Evolutionary conservation across 176 grass and related monocot species (phyloP).

Genomic region (Zea mays): DNA sequence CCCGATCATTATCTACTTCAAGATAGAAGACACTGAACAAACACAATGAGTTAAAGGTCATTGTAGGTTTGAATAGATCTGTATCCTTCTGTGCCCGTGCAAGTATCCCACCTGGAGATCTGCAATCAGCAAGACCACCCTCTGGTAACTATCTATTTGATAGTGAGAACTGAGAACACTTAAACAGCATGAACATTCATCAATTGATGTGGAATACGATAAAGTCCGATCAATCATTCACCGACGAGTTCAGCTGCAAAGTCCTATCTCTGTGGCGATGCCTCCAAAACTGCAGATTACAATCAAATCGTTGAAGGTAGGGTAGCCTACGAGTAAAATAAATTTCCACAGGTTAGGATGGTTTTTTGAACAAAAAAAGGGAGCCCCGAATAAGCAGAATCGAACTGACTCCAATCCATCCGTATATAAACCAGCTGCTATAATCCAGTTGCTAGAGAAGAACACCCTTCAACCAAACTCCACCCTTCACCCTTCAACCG

Average conservation of each 20-base stretch:
- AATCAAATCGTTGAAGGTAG: background rate
- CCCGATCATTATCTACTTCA: background rate
- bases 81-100: background rate
- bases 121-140: background rate
- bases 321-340: background rate
- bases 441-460: too few species aligned
- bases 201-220: background rate
- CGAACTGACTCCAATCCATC: background rate
- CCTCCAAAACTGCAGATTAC: constrained; percentile 15
- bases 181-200: background rate
- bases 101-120: background rate
- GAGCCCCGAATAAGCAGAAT: background rate
- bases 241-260: too few species aligned
- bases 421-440: background rate
- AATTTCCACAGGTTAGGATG: background rate
- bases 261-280: background rate
- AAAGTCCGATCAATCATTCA: constrained; percentile 4
- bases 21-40: background rate
- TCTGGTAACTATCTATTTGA: too few species aligned
- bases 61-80: background rate
- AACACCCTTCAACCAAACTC: too few species aligned
- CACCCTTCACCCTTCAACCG: too few species aligned
- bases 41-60: background rate
- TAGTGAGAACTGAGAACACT: background rate
- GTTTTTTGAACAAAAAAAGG: background rate